Percentiles rank a stretch among this genome's conserved stretches.
phyloP scores from a whole-genome alignment of 2,329 filamentous ascomycete species.

The Acrocalymma vagum region DNA sequence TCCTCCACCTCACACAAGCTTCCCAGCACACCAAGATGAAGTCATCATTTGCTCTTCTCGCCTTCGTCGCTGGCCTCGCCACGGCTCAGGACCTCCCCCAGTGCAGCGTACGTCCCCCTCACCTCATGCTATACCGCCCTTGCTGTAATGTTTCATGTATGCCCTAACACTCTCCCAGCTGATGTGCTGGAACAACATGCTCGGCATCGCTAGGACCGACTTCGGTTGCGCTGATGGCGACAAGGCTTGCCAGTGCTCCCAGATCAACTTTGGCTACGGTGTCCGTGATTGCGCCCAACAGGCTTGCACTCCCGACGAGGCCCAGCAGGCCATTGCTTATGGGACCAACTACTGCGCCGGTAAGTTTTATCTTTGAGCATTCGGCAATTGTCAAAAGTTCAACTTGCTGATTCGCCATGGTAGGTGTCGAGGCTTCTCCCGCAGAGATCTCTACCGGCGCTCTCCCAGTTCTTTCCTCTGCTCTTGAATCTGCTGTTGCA shows the following conservation, averaged over 20 bases:
- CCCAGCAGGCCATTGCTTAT: slow-evolving; percentile 40
- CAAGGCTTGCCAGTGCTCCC: slow-evolving; percentile 54
- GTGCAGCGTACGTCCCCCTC: slow-evolving; percentile 47
- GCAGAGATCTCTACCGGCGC: slow-evolving; percentile 23
- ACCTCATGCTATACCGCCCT: not conserved
- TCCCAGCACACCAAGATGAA: slow-evolving; percentile 42
- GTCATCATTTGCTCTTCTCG: slow-evolving; percentile 49
- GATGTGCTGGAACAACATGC: slow-evolving; percentile 58
- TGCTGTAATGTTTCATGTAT: slow-evolving; percentile 4
- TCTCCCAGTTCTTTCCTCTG: slow-evolving; percentile 32
- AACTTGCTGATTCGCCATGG: slow-evolving; percentile 18
- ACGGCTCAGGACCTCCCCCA: slow-evolving; percentile 42
- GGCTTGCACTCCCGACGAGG: slow-evolving; percentile 44
- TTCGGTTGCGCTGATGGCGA: slow-evolving; percentile 53
- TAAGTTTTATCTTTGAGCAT: slow-evolving; percentile 18
- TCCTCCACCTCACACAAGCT: slow-evolving; percentile 13
- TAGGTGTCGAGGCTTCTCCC: slow-evolving; percentile 11
- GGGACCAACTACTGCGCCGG: slow-evolving; percentile 43
- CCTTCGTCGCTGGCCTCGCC: slow-evolving; percentile 41
- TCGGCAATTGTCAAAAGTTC: slow-evolving; percentile 1
- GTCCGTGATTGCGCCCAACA: slow-evolving; percentile 58
- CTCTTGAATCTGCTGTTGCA: slow-evolving; percentile 15
- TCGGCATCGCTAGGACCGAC: slow-evolving; percentile 44
- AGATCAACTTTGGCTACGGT: slow-evolving; percentile 55
- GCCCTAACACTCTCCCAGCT: slow-evolving; percentile 34